Base-by-base conservation (phyloP, 2,329 filamentous ascomycete species). In the Teratosphaeria nubilosa region DNA sequence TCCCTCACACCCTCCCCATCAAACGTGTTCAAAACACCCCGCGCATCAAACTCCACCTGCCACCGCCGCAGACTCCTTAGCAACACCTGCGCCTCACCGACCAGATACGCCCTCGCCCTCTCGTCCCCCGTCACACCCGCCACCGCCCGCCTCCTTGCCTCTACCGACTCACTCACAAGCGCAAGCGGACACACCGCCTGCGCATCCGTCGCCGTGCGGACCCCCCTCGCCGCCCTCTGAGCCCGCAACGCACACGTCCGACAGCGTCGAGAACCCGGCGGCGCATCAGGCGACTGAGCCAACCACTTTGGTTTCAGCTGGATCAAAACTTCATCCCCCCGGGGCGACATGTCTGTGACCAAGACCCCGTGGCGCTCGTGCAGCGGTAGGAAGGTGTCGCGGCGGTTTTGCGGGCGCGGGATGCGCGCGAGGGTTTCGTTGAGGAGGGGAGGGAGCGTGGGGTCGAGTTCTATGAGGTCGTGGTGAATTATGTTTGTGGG, bases 271-370 rank as follows among this genome's bases (percentile, higher is more conserved):
- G 76, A 70, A 27, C 66, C 57, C 3, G 53, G 10, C 0, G 76
- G 76, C 5, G 77, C 77, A 56, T 73, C 73, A 1, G 75, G 76
- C 5, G 76, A 78, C 57, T 78, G 77, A 6, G 65, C 58, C 2
- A 79, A 69, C 77, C 77, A 79, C 58, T 79, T 79, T 0, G 77
- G 76, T 59, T 79, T 79, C 57, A 78, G 66, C 60, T 79, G 75
- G 10, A 73, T 53, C 11, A 69, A 57, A 1, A 64, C 57, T n/a
- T 72, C 66, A 34, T 62, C 64, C 7, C 31, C 25, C 9, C 41
- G 16, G 5, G 68, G 62, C 6, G 67, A 69, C 70, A 73, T 73
- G 61, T 73, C 69, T 13, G 69, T 72, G 20, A 74, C 61, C 9
- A 74, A 64, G 14, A 72, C 57, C 32, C 66, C 72, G 52, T 65